Evolutionary conservation across 2,329 filamentous ascomycete genomes (phyloP), one percentile per base, ranked within the genome.

Genomic region (Aspergillus udagawae): DNA sequence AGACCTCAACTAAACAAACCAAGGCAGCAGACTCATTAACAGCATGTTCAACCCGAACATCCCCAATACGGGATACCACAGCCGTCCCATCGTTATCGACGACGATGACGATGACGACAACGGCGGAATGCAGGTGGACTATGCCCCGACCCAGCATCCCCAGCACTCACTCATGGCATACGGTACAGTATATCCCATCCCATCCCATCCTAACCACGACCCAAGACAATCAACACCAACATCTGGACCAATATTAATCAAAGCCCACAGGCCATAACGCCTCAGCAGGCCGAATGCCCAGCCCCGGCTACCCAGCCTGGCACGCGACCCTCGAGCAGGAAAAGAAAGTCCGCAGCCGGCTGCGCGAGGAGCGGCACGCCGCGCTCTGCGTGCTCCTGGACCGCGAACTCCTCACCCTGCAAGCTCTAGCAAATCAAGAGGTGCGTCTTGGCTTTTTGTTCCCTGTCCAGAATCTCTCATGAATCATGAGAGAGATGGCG

Each of bases 401-500:
- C 55, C 63, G 65, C n/a, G 75, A 77, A 55, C 52, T 78, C 3
- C 61, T 78, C 2, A 71, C 74, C 8, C 68, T 73, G 3, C 75
- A 78, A 57, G 74, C 75, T 0, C 54, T 76, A 7, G 71, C 69
- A 17, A 73, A 70, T 21, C 66, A 71, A 21, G 69, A 74, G 62
- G 76, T 77, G 60, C 48, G 66, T 58, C 14, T 35, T 12, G 45
- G 29, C 20, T 52, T 49, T 25, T 48, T 6, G 28, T 52, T 44
- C 25, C 28, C 27, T 21, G 20, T 32, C 23, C 47, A 38, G n/a
- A 53, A 14, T 7, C 23, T 14, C n/a, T 38, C 25, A n/a, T n/a
- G 17, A 44, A 29, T 28, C 29, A 35, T 48, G 9, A 42, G 28
- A 41, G 20, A 38, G 20, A 35, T n/a, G n/a, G 9, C n/a, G 41